A percentile compares a stretch with the other conserved stretches of the same genome.
These are phyloP conservation scores for Phytophthora cryptogea DNA, from an alignment of 352 stramenopile genomes.

Conservation along the genomic window DNA sequence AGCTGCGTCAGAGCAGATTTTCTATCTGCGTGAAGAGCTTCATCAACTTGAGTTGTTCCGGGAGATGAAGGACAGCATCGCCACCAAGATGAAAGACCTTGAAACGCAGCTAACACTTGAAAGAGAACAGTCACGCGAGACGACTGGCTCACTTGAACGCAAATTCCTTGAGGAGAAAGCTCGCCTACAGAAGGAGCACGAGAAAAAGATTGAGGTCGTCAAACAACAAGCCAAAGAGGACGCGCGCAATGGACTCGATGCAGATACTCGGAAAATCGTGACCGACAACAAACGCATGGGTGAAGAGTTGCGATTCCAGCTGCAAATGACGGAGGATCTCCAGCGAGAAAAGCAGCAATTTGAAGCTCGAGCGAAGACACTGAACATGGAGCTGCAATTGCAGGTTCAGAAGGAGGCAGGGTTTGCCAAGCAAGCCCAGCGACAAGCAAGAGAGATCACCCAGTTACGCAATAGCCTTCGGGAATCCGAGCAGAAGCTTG, in stretches of 20 bases:
- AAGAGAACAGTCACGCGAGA: constrained; percentile 55
- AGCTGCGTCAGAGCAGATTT: constrained; percentile 56
- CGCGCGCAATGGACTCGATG: constrained; percentile 88
- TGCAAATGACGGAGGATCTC: constrained; percentile 91
- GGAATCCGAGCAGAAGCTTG: constrained; percentile 79
- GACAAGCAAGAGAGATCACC: constrained; percentile 74
- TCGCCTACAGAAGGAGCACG: constrained; percentile 81
- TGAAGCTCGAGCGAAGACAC: constrained; percentile 55
- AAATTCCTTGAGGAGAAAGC: constrained; percentile 91
- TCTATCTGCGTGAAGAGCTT: constrained; percentile 68
- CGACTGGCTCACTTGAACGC: constrained; percentile 72
- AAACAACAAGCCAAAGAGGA: constrained; percentile 89
- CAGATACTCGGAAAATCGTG: constrained; percentile 91
- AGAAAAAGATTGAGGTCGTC: constrained; percentile 86
- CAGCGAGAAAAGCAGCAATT: constrained; percentile 82
- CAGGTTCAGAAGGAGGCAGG: constrained; percentile 85
- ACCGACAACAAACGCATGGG: constrained; percentile 92
- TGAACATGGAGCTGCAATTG: constrained; percentile 78
- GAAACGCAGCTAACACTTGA: constrained; percentile 65
- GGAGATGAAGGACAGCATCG: constrained; percentile 70
- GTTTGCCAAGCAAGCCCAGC: constrained; percentile 83
- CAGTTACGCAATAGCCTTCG: constrained; percentile 74
- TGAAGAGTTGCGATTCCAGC: constrained; percentile 93
- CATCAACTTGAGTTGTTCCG: constrained; percentile 68
- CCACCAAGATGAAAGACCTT: constrained; percentile 60